Conservation (phyloP, 1,139 yeast genomes). For the Lodderomyces beijingensis region DNA sequence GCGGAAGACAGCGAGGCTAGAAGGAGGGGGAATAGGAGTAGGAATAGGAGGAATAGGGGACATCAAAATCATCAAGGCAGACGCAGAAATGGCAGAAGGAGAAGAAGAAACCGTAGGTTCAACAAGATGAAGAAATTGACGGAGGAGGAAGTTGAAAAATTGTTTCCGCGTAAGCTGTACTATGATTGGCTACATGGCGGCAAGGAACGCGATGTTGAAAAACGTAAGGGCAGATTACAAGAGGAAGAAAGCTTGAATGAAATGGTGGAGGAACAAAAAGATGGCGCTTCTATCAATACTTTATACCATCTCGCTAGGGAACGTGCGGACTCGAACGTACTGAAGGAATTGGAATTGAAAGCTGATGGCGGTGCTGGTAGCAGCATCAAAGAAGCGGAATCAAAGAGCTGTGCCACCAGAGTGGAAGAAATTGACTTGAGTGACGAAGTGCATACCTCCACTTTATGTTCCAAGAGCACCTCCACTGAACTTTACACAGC, state of each 20-base stretch:
- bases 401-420: too few species aligned
- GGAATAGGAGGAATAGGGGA: conserved; percentile 18
- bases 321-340: conserved; percentile 1
- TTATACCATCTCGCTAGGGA: conserved; percentile 5
- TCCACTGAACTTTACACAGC: neutral
- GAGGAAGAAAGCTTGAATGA: conserved; percentile 24
- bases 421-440: conserved; percentile 1
- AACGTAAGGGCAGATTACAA: conserved; percentile 30
- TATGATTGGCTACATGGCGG: conserved; percentile 60
- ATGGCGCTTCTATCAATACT: conserved; percentile 6
- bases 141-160: conserved; percentile 55
- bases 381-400: neutral
- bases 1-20: conserved; percentile 7
- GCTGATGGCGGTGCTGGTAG: neutral
- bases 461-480: neutral
- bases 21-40: conserved; percentile 27
- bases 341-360: conserved; percentile 11
- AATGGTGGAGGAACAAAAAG: conserved; percentile 9
- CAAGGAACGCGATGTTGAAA: conserved; percentile 34
- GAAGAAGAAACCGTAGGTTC: conserved; percentile 37
- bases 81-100: conserved; percentile 16
- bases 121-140: conserved; percentile 53
- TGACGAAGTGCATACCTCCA: conserved; percentile 1
- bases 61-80: conserved; percentile 4
- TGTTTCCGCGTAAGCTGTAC: conserved; percentile 65